Conservation (phyloP, 2,329 filamentous ascomycete species). For the Dothideomycetes sp. region DNA sequence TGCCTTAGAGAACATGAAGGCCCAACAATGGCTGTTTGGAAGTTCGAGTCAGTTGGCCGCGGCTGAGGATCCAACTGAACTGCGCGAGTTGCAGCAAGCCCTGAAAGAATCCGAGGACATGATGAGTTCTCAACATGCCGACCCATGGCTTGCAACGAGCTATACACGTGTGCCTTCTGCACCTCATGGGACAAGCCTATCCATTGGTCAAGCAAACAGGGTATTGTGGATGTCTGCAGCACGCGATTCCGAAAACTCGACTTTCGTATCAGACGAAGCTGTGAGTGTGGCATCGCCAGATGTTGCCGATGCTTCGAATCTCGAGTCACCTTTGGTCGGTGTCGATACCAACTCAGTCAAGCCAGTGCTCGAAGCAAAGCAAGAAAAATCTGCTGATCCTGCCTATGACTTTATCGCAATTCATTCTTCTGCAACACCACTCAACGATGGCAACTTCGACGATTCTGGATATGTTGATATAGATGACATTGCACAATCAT, state of each 20-base stretch:
- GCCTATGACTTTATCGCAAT: no score
- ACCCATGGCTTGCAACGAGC: constrained; percentile 26
- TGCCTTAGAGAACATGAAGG: constrained; percentile 55
- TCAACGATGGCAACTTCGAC: no score
- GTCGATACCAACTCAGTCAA: no score
- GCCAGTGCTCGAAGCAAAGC: no score
- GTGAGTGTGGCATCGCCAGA: background rate
- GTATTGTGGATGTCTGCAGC: constrained; percentile 64
- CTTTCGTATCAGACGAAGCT: constrained; percentile 2
- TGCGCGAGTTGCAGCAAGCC: constrained; percentile 54
- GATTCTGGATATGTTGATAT: constrained; percentile 17
- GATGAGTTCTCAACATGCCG: constrained; percentile 21
- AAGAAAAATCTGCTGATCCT: no score
- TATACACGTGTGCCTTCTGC: constrained; percentile 15
- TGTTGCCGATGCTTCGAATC: no score
- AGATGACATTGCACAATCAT: constrained; percentile 6
- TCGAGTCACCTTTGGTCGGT: no score
- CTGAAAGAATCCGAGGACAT: constrained; percentile 47
- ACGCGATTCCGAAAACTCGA: constrained; percentile 40
- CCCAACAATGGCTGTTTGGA: constrained; percentile 74
- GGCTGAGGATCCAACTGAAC: constrained; percentile 59
- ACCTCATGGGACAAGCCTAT: constrained; percentile 23
- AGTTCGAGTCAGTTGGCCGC: constrained; percentile 73
- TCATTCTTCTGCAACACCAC: no score
- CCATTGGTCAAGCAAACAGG: constrained; percentile 22